Evolutionary conservation across 352 stramenopile species (phyloP), one percentile per base, ranked within the genome.

Genomic region (Plasmopara viticola): DNA sequence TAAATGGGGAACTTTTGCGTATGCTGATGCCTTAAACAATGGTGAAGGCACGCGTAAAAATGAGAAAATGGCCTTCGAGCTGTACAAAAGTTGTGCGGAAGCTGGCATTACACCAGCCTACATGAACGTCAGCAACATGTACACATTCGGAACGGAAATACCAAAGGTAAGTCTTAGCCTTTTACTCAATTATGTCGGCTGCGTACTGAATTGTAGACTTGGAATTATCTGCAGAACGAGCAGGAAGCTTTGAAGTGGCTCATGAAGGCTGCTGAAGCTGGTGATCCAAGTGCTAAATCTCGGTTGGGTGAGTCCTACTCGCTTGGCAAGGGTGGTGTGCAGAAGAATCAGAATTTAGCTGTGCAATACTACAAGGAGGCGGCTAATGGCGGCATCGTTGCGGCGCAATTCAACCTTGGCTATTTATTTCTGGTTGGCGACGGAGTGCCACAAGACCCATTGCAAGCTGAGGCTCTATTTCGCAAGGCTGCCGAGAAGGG

Each of bases 101-200:
- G 57, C 41, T 17, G 67, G 69, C 40, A 68, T 94, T 29, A 79
- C 79, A 5, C 80, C 81, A 4, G 79, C 84, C 5, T 91, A 77
- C 66, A 73, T 90, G 51, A 90, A 90, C 37, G 75, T 94, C 34
- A 72, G 79, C 56, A 91, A 87, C 53, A 90, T 94, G 80, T 94
- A 90, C 54, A 71, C 62, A 8, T 68, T 63, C 7, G 83, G 83
- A 30, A 84, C 61, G 9, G 83, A 80, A 10, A 80, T 79, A 4
- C 37, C 67, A n/a, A 94, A 93, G 66, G 82, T 90, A 56, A 40
- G 28, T 12, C 3, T 37, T 9, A 37, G 7, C 15, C 5, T 6
- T 33, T 10, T n/a, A 9, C 15, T 12, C 13, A 25, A 14, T 13
- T 14, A 28, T 49, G 10, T 39, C 14, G 6, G 14, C 38, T 40